Evolutionary conservation across 2,329 filamentous ascomycete species (phyloP).

Genomic region (Pyrenophora graminea): DNA sequence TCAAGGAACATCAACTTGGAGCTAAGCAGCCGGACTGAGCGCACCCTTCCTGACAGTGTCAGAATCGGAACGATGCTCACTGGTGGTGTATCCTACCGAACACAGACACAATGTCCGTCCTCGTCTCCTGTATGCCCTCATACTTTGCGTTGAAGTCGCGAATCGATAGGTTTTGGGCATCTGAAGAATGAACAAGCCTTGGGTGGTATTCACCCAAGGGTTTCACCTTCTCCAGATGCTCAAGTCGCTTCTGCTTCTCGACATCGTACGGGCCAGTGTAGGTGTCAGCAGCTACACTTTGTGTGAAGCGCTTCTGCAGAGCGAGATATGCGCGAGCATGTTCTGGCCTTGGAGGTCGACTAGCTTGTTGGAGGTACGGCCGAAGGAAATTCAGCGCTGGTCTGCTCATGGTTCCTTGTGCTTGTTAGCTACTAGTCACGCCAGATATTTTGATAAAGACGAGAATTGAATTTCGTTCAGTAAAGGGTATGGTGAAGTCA

Average conservation of each 20-base stretch:
- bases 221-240: constrained; percentile 57
- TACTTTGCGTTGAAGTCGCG: constrained; percentile 39
- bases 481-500: constrained; percentile 53
- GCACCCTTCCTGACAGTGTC: constrained; percentile 68
- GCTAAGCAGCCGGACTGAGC: constrained; percentile 70
- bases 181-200: constrained; percentile 41
- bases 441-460: background rate
- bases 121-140: constrained; percentile 31
- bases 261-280: constrained; percentile 47
- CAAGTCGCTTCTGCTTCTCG: constrained; percentile 57
- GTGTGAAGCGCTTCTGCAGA: constrained; percentile 40
- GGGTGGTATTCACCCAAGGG: constrained; percentile 62
- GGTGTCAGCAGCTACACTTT: constrained; percentile 22
- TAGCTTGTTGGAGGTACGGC: constrained; percentile 57
- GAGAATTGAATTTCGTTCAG: constrained; percentile 32
- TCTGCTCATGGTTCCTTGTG: constrained; percentile 52
- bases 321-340: constrained; percentile 58
- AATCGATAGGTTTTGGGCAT: constrained; percentile 27
- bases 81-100: constrained; percentile 34
- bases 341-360: constrained; percentile 45
- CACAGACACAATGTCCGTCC: constrained; percentile 38
- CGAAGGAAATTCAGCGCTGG: constrained; percentile 58
- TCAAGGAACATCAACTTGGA: constrained; percentile 85
- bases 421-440: constrained; percentile 42
- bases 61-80: constrained; percentile 17